Base-by-base conservation (phyloP, 2,329 filamentous ascomycete genomes). In the Dothistroma pini region DNA sequence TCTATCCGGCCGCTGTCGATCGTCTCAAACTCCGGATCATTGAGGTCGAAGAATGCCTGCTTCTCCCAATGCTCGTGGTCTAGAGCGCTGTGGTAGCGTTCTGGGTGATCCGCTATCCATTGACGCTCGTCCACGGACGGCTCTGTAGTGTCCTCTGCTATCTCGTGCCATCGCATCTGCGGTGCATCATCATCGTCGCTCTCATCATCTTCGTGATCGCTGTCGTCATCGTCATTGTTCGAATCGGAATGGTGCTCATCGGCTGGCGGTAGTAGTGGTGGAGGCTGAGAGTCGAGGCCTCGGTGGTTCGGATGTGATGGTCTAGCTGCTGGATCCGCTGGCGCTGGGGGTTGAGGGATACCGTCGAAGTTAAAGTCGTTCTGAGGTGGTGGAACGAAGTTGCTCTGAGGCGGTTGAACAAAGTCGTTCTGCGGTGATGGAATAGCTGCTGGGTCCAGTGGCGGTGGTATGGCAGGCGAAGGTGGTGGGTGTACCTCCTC, bases 61-160 rank as follows among this genome's bases (percentile, higher is more conserved):
- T 79, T 79, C 70, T 86, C 82, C 83, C 84, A 86, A 68, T 86
- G 79, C 21, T 79, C 74, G 68, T 86, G 79, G 64, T 87, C 83
- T 51, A 80, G 69, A n/a, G 84, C 85, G 70, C 80, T 85, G 63
- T 82, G 77, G n/a, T 53, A 53, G n/a, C 51, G 51, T 58, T 83
- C 79, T 54, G 75, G 76, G 4, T 73, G 73, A 2, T 75, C 74
- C 55, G 84, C 80, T 34, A 87, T 85, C 66, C 83, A 82, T 66
- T 81, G 82, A 66, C 86, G 68, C 74, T 88, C 85, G 10, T 79
- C 79, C 66, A 84, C 83, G 59, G 83, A 80, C 7, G 85, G 84
- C 2, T 73, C 70, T 0, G 82, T 83, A 7, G 73, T 78, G 67
- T 87, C 85, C 70, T 87, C 84, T 54, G 79, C 76, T 52, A 84